Base-by-base conservation (phyloP, 2,329 filamentous ascomycete genomes). In the Neophaeococcomyces mojaviensis region DNA sequence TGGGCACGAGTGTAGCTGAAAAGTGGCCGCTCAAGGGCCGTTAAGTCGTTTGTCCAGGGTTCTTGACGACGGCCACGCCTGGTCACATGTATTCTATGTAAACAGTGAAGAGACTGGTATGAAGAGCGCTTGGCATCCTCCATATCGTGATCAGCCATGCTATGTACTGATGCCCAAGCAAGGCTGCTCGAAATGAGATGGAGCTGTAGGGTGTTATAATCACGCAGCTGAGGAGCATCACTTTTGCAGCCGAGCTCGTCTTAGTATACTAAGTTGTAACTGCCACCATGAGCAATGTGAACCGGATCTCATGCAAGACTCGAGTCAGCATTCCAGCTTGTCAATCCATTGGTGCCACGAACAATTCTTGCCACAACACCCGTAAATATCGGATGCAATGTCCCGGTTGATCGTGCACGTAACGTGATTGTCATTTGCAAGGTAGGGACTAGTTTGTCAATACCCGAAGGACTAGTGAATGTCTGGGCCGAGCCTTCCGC, bases 331-430 rank as follows among this genome's bases (percentile, higher is more conserved):
- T 20, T 26, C 13, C 8, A 39, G 16, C 37, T n/a, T 18, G 24
- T 10, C 37, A 24, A 28, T 8, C 19, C 26, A 39, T 28, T 39
- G 37, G 37, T 39, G 37, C 37, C 37, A 39, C 37, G 37, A 39
- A 18, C 16, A 16, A 22, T 10, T 20, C 35, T 38, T 20, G 35
- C 35, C 35, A 38, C 35, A 16, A 12, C n/a, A 20, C 19, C 8
- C 18, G 35, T 8, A 38, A n/a, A n/a, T 16, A 20, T 16, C 35
- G 35, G 12, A 9, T 39, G 37, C 37, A 39, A 13, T 3, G 3
- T n/a, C 10, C 20, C 8, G 19, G 20, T 26, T 20, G 26, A n/a
- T 13, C 20, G 22, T 39, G 37, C 37, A 7, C 37, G 15, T 15
- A n/a, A 24, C 7, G 20, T n/a, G 19, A 9, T 39, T 7, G 20